phyloP scores from a whole-genome alignment of 805 yeast species.

The Debaryomyces prosopidis region DNA sequence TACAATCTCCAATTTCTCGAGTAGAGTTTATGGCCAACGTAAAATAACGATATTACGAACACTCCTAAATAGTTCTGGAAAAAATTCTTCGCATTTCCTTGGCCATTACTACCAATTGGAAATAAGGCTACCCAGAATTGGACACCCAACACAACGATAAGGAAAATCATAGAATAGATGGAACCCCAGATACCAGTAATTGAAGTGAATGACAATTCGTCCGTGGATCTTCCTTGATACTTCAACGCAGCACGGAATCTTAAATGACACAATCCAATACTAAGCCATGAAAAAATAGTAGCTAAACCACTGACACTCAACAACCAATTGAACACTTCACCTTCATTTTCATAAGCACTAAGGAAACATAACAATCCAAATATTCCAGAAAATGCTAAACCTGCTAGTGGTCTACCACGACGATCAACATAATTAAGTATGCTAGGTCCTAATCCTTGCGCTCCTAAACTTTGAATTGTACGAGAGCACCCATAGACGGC shows the following conservation, averaged over 20 bases:
- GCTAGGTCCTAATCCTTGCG: constrained; percentile 68
- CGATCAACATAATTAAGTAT: constrained; percentile 40
- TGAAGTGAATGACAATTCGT: constrained; percentile 36
- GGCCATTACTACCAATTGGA: constrained; percentile 31
- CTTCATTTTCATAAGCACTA: constrained; percentile 31
- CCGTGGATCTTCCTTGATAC: constrained; percentile 31
- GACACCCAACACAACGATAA: constrained; percentile 33
- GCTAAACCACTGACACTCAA: constrained; percentile 42
- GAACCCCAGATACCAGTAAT: constrained; percentile 41
- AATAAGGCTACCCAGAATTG: constrained; percentile 41
- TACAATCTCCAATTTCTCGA: constrained; percentile 30
- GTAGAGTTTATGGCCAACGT: constrained; percentile 41
- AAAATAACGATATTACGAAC: constrained; percentile 29
- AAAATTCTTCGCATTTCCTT: constrained; percentile 31
- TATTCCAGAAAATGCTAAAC: constrained; percentile 29
- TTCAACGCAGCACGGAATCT: constrained; percentile 41
- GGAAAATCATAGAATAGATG: constrained; percentile 29
- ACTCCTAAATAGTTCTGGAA: constrained; percentile 39
- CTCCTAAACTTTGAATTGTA: constrained; percentile 65
- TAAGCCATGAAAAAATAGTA: constrained; percentile 42
- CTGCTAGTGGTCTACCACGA: constrained; percentile 43
- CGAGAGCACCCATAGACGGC: constrained; percentile 75
- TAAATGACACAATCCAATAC: constrained; percentile 41
- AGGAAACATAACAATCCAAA: constrained; percentile 43
- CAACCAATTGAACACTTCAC: constrained; percentile 39